phyloP scores from a whole-genome alignment of 2,329 filamentous ascomycete genomes.

The Aspergillus aculeatinus region DNA sequence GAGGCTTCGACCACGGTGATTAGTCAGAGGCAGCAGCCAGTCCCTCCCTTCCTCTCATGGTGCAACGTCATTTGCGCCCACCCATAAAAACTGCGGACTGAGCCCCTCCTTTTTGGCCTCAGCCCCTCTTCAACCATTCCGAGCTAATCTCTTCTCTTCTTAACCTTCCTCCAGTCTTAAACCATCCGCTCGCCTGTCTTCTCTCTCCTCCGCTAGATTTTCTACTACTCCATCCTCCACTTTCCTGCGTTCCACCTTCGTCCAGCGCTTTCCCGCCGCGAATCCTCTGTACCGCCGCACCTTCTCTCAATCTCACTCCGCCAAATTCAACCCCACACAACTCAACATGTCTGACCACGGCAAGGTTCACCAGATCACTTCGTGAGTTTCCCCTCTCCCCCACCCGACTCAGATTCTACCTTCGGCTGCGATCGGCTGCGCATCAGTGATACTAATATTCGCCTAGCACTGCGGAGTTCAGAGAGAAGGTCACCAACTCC shows the following conservation, averaged over 20 bases:
- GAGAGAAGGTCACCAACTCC: constrained; percentile 48
- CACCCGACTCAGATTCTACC: background rate
- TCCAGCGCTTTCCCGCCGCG: constrained; percentile 8
- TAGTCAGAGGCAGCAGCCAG: constrained; percentile 24
- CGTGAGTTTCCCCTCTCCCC: constrained; percentile 22
- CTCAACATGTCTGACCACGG: constrained; percentile 29
- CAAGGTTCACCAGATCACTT: constrained; percentile 25
- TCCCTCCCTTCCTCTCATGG: too few relatives aligned
- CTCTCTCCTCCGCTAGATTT: constrained; percentile 12
- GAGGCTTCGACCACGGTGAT: constrained; percentile 15
- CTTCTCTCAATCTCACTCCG: constrained; percentile 32
- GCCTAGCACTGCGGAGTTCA: constrained; percentile 60
- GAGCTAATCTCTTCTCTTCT: constrained; percentile 19
- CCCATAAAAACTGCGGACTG: constrained; percentile 26
- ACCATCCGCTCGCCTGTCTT: constrained; percentile 29
- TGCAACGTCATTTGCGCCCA: constrained; percentile 31
- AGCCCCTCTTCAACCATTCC: constrained; percentile 18
- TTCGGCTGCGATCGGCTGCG: too few relatives aligned
- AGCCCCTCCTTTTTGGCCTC: constrained; percentile 20
- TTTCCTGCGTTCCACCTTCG: constrained; percentile 8
- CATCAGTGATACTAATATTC: background rate
- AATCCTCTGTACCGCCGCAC: constrained; percentile 18
- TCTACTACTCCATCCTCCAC: constrained; percentile 16
- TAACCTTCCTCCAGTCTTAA: constrained; percentile 21
- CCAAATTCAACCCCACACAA: constrained; percentile 46